Percentiles rank a stretch among this genome's conserved stretches.
phyloP scores from a whole-genome alignment of 345 rosid genomes.

The Eucalyptus cloeziana region DNA sequence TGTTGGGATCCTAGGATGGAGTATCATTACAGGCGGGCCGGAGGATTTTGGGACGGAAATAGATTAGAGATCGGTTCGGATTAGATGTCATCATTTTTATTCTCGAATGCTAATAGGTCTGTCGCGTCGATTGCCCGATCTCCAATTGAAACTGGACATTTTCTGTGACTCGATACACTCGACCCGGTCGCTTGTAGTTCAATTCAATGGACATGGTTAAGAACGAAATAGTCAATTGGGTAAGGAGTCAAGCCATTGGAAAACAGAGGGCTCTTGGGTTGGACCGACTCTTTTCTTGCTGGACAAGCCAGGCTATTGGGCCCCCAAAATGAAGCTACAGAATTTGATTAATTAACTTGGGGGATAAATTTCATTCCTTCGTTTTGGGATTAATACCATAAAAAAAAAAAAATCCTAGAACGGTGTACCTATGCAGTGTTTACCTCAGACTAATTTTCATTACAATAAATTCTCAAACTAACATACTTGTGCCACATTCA shows the following conservation, averaged over 20 bases:
- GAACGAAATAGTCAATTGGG: background rate
- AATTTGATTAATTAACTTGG: background rate
- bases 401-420: background rate
- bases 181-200: background rate
- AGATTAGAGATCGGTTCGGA: too few species aligned
- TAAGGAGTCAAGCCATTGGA: background rate
- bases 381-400: background rate
- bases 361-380: background rate
- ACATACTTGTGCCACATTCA: rapidly evolving
- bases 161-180: background rate
- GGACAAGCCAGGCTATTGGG: background rate
- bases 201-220: background rate
- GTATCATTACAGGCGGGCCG: background rate
- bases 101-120: too few species aligned
- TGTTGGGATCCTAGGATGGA: background rate
- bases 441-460: background rate
- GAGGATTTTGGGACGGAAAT: too few species aligned
- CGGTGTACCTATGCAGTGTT: rapidly evolving
- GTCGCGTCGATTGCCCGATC: background rate
- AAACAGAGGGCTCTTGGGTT: background rate
- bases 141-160: background rate
- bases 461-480: background rate
- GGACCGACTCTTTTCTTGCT: background rate
- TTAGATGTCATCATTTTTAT: too few species aligned
- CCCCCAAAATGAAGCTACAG: background rate